Conservation (phyloP, 768 basidiomycete species). For the Lactifluus subvellereus region DNA sequence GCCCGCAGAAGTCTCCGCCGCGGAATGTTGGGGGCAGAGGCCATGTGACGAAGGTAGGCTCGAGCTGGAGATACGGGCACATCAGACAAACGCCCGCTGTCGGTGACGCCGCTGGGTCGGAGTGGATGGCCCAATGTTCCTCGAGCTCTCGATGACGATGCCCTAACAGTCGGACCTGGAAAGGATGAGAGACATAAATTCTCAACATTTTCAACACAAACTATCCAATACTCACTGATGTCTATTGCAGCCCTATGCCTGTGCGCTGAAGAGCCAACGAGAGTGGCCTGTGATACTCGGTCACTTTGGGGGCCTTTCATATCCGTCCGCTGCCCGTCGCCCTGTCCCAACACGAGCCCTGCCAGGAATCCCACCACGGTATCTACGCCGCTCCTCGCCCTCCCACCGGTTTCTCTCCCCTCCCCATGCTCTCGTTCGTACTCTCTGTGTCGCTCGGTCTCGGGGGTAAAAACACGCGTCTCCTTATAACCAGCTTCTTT, state of each 20-base stretch:
- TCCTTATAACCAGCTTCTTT: slow-evolving; percentile 90
- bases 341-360: slow-evolving; percentile 47
- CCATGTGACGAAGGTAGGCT: slow-evolving; percentile 70
- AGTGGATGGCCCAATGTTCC: neutral
- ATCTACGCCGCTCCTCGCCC: slow-evolving; percentile 40
- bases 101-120: slow-evolving; percentile 19
- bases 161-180: neutral
- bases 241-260: neutral
- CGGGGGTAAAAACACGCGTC: slow-evolving; percentile 84
- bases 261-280: neutral
- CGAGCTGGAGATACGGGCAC: slow-evolving; percentile 44
- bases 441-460: slow-evolving; percentile 47
- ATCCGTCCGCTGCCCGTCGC: slow-evolving; percentile 22
- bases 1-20: slow-evolving; percentile 20
- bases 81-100: slow-evolving; percentile 25
- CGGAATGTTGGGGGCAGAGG: slow-evolving; percentile 47
- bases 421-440: slow-evolving; percentile 23
- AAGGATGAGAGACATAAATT: neutral
- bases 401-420: slow-evolving; percentile 26
- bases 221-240: neutral
- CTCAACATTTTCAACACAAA: neutral
- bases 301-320: slow-evolving; percentile 23
- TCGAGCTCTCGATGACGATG: slow-evolving; percentile 17
- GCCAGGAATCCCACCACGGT: slow-evolving; percentile 63
- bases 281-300: neutral